Evolutionary conservation across 2,329 filamentous ascomycete genomes (phyloP).

Genomic region (Lecanicillium sp.): DNA sequence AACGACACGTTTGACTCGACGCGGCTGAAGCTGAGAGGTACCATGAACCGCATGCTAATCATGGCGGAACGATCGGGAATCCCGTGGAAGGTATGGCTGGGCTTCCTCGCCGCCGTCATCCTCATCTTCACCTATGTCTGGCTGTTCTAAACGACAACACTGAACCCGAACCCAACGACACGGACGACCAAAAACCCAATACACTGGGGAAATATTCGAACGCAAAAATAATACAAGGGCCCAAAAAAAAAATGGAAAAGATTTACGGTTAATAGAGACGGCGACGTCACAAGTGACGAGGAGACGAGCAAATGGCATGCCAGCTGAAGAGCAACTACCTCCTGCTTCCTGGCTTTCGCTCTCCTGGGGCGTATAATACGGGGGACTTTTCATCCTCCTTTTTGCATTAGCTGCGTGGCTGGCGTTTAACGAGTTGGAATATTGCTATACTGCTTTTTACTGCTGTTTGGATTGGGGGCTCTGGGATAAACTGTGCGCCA

Average conservation of each 20-base stretch:
- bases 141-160: constrained; percentile 54
- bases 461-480: no score
- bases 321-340: no score
- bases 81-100: constrained; percentile 88
- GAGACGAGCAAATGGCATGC: no score
- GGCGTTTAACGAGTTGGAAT: no score
- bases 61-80: constrained; percentile 96
- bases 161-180: background rate
- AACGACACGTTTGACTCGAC: constrained; percentile 91
- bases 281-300: background rate
- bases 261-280: background rate
- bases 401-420: no score
- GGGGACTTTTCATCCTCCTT: no score
- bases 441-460: no score
- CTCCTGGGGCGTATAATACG: background rate
- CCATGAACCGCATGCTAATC: constrained; percentile 93
- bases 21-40: constrained; percentile 70
- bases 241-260: background rate
- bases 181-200: no score
- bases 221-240: background rate
- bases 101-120: constrained; percentile 77
- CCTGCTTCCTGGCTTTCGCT: no score
- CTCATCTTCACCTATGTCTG: constrained; percentile 88
- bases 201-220: no score
- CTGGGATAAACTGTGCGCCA: no score